Base-by-base conservation (phyloP, 345 rosid species). In the Boechera stricta region DNA sequence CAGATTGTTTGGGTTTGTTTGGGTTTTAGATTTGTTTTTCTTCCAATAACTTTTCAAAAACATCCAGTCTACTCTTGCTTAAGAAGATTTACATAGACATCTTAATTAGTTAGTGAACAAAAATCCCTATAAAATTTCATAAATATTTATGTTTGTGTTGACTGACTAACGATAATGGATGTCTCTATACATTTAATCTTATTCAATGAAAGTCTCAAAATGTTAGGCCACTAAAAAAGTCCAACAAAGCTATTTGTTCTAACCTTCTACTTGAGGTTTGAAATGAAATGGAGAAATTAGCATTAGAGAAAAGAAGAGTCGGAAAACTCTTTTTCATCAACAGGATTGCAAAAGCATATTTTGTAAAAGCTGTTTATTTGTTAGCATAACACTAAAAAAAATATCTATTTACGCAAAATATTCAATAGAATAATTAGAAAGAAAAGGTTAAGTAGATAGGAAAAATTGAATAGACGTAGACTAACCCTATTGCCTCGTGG, bases 401-500 rank as follows among this genome's bases (percentile, higher is more conserved):
- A 1, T 2, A 6, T 24, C 26, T 18, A 0, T 33, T 39, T 33
- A 45, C 7, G 58, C 38, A 42, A 38, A 51, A 16, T 55, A 67
- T 67, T 48, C 15, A 45, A 24, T 28, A 67, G 2, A 12, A 44
- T 16, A 32, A 16, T 54, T 8, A 33, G 3, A 2, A 57, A 32
- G 0, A 45, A 13, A 11, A 16, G 10, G 1, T 31, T 48, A n/a
- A 16, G 38, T 32, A 16, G 45, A 28, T 18, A 29, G 0, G 12
- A 39, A 49, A 41, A 10, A 41, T 3, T 41, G 10, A 76, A 52
- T 38, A 9, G 29, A 4, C 15, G 11, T 24, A n/a, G 33, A 53
- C 75, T 53, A 42, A 94, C 98, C 98, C 97, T 2, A 91, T 81
- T 5, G 98, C 96, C 78, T 94, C 98, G 52, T 94, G 98, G 67